phyloP scores from a whole-genome alignment of 2,329 filamentous ascomycete genomes.

The Teratosphaeria destructans region DNA sequence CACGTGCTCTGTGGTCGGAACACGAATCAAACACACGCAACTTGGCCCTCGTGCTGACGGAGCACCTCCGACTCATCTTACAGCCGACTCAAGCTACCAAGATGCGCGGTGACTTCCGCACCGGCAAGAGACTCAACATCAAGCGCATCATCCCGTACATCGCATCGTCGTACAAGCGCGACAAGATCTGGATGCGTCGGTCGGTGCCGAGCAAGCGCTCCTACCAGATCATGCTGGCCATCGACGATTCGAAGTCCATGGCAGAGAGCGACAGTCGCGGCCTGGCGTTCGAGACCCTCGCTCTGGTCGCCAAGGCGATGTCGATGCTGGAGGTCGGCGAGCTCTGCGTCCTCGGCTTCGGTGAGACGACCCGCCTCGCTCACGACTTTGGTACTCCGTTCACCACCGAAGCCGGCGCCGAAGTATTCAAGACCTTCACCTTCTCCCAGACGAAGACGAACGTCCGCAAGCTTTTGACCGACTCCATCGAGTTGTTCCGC shows the following conservation, averaged over 20 bases:
- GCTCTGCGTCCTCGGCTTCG: constrained; percentile 84
- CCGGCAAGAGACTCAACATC: constrained; percentile 96
- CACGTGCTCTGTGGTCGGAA: constrained; percentile 69
- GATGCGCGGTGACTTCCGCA: constrained; percentile 91
- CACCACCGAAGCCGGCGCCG: constrained; percentile 68
- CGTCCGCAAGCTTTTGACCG: constrained; percentile 64
- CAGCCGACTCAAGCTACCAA: constrained; percentile 92
- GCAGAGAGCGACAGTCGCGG: constrained; percentile 65
- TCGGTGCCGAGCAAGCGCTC: constrained; percentile 82
- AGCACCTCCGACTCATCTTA: constrained; percentile 90
- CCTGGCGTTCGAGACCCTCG: constrained; percentile 86
- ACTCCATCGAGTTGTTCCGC: constrained; percentile 72
- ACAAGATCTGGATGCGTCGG: constrained; percentile 99
- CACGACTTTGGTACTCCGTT: constrained; percentile 80
- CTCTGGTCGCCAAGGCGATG: constrained; percentile 77
- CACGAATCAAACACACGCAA: constrained; percentile 78
- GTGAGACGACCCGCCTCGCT: constrained; percentile 69
- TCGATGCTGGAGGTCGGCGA: constrained; percentile 92
- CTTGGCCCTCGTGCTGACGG: constrained; percentile 79
- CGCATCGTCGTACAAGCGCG: constrained; percentile 92
- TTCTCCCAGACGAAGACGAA: constrained; percentile 83
- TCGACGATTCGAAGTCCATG: constrained; percentile 95
- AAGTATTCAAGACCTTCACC: constrained; percentile 71
- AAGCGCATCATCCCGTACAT: constrained; percentile 99
- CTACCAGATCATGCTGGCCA: constrained; percentile 94